Conservation (phyloP, 306 rosid species). For the Lithocarpus polystachyus region DNA sequence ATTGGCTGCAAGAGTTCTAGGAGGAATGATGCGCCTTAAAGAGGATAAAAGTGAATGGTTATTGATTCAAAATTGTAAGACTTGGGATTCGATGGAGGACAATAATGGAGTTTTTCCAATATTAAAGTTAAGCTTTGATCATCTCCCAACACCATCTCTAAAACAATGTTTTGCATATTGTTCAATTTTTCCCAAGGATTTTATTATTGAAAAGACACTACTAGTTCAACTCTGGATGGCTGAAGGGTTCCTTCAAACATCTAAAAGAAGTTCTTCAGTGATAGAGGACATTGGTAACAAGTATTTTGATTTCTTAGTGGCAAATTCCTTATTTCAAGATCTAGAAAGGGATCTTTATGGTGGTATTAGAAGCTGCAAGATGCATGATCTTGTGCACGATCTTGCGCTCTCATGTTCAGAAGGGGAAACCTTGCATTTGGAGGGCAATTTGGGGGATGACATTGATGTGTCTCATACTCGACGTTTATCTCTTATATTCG, state of each 20-base stretch:
- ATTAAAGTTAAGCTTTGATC: background rate
- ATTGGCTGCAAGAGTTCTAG: too few species aligned
- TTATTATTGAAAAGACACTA: background rate
- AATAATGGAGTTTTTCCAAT: too few species aligned
- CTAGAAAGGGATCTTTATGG: background rate
- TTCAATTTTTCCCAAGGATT: slow-evolving; percentile 7
- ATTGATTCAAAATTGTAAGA: background rate
- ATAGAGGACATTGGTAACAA: too few species aligned
- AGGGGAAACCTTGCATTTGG: background rate
- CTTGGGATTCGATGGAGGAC: too few species aligned
- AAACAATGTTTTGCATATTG: slow-evolving; percentile 27
- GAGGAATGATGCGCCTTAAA: too few species aligned
- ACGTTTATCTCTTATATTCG: too few species aligned
- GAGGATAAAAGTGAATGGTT: too few species aligned
- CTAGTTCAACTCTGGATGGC: slow-evolving; percentile 6
- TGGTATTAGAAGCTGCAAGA: background rate
- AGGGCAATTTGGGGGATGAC: background rate
- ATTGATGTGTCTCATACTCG: background rate
- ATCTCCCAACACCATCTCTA: background rate
- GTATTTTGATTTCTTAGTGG: background rate
- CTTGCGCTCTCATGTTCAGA: slow-evolving; percentile 7
- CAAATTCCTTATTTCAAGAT: slow-evolving; percentile 18
- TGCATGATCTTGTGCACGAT: slow-evolving; percentile 28
- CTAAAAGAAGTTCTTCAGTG: background rate
- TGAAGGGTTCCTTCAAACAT: slow-evolving; percentile 5